Conservation (phyloP, 163 green algal genomes). For the Scenedesmus sp. region DNA sequence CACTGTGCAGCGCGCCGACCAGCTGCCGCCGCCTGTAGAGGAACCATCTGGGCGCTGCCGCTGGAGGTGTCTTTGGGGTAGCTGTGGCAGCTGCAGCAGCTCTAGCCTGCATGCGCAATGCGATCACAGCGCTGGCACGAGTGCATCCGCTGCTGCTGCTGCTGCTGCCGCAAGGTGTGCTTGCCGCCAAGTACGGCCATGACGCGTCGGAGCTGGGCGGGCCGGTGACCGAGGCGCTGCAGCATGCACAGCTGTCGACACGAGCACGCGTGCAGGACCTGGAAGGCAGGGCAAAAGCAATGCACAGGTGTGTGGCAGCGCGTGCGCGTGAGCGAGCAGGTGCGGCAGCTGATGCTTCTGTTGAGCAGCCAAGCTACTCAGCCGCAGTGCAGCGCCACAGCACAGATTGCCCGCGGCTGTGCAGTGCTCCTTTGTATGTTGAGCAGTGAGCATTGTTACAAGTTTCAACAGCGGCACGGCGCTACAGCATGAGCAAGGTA, state of each 20-base stretch:
- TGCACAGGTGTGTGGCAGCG: slow-evolving; percentile 55
- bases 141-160: not conserved
- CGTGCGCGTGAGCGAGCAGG: not conserved
- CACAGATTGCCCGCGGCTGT: too few relatives aligned
- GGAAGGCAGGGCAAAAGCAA: slow-evolving; percentile 37
- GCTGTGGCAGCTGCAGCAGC: not conserved
- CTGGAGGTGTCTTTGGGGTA: too few relatives aligned
- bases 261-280: slow-evolving; percentile 42
- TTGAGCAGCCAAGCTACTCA: not conserved
- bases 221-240: slow-evolving; percentile 57
- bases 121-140: too few relatives aligned
- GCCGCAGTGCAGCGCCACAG: too few relatives aligned
- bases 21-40: too few relatives aligned
- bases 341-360: slow-evolving; percentile 42
- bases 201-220: slow-evolving; percentile 56
- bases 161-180: slow-evolving; percentile 40
- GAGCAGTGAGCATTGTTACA: too few relatives aligned
- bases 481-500: too few relatives aligned
- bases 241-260: slow-evolving; percentile 56
- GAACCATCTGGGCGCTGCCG: too few relatives aligned
- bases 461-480: too few relatives aligned
- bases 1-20: too few relatives aligned
- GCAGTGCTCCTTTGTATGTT: too few relatives aligned
- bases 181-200: slow-evolving; percentile 40
- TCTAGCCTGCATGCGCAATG: too few relatives aligned